phyloP scores from a whole-genome alignment of 371 early-diverging fungal genomes.

The Choanephora cucurbitarum region DNA sequence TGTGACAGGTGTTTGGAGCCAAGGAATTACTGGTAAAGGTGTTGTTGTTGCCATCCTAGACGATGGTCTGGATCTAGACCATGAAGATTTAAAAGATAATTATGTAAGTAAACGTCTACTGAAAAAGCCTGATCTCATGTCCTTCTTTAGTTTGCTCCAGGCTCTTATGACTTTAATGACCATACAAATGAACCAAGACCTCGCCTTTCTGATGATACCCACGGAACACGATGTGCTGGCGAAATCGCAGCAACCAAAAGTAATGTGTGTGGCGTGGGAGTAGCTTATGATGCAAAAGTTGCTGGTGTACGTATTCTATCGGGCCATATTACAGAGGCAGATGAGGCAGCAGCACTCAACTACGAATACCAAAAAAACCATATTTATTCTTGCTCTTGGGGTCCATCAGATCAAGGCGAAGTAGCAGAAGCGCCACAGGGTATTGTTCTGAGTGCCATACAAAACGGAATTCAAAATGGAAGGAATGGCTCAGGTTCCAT shows the following conservation, averaged over 20 bases:
- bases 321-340: constrained; percentile 50
- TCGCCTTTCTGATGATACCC: constrained; percentile 75
- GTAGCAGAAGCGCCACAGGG: constrained; percentile 82
- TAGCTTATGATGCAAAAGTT: constrained; percentile 88
- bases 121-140: too few species aligned
- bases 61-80: constrained; percentile 90
- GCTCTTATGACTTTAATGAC: constrained; percentile 94
- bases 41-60: constrained; percentile 91
- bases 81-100: constrained; percentile 81
- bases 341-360: constrained; percentile 88
- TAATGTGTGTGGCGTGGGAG: constrained; percentile 92
- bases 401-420: constrained; percentile 84
- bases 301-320: constrained; percentile 67
- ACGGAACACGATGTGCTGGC: constrained; percentile 98
- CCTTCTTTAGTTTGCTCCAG: constrained; percentile 65
- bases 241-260: constrained; percentile 93
- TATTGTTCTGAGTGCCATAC: constrained; percentile 78
- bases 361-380: constrained; percentile 81
- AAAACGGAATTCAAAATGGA: constrained; percentile 81
- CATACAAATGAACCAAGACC: constrained; percentile 78
- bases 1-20: constrained; percentile 90
- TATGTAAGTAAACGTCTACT: constrained; percentile 74
- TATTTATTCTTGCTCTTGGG: constrained; percentile 95
- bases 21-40: constrained; percentile 89
- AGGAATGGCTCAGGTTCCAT: constrained; percentile 85